Evolutionary conservation across 345 rosid genomes (phyloP), one percentile per base, ranked within the genome.

Genomic region (Boechera divaricarpa): DNA sequence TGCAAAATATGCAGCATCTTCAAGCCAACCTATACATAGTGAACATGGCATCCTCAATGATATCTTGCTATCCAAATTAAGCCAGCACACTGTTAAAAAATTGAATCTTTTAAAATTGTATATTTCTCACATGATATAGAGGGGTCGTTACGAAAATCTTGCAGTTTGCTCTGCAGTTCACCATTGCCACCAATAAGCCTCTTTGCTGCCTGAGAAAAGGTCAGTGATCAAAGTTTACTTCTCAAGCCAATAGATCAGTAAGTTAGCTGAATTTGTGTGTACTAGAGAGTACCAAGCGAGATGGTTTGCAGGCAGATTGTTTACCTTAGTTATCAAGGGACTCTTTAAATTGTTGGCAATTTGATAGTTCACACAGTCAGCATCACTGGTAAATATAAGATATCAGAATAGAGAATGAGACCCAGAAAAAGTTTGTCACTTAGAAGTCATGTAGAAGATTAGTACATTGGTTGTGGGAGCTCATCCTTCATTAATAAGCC

Each of bases 1-100:
- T 78, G 97, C 95, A 86, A 94, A 94, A 82, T 89, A 90, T 52
- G 98, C 95, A 59, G 97, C 94, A 82, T 94, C 98, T 82, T 89
- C 91, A 67, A 94, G 97, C 98, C 98, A 94, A 77, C 97, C 98
- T 94, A 72, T 31, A 57, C 80, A 67, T 39, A 53, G 29, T 10
- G 4, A 61, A 42, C 49, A 73, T 26, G 28, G 26, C 5, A 72
- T 61, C 61, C 47, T 68, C 54, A 44, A 58, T 65, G 32, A 75
- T 39, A 72, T 41, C 12, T 16, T 31, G 13, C 13, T 18, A 33
- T 41, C 63, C 65, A 61, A 39, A 73, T 51, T 10, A 74, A 11
- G 38, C 35, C 59, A 42, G 5, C 11, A 42, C 16, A 53, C 3
- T 12, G 65, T 11, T 31, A 59, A 31, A 31, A 47, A 63, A 70